Base-by-base conservation (phyloP, 2,329 filamentous ascomycete species). In the Penicillium sp. region DNA sequence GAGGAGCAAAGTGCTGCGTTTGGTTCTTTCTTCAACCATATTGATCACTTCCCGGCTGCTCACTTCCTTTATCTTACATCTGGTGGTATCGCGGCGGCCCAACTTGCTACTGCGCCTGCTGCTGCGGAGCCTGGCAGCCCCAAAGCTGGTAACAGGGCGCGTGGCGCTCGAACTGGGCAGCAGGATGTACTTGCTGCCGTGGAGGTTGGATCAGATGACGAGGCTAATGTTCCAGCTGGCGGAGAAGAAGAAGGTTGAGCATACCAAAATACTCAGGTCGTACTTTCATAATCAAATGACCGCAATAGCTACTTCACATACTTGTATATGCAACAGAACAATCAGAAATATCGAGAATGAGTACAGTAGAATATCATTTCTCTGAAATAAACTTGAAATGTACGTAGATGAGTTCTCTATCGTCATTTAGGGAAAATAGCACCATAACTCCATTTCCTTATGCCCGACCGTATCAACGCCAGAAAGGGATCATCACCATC, bases 1-100 rank as follows among this genome's bases (percentile, higher is more conserved):
- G 93, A 97, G 70, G 88, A 93, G 71, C 82, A 86, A 67, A 86
- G 89, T 56, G 90, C 92, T 66, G 82, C 85, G 13, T 90, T 90
- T 70, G 83, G 87, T 61, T 78, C 81, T 34, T 90, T 89, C 71
- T 89, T 89, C 73, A 83, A 88, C 65, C 87, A 90, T 69, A 80
- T 90, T 51, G 87, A 91, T 65, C 83, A 85, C 65, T 89, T 86
- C 72, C 80, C 80, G 56, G 81, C 80, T 10, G 81, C 84, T 60
- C 83, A 83, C 64, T 90, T 89, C 74, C 73, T 89, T 39, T 91
- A 87, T 79, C 75, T 88, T 41, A 88, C 86, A 0, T 84, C 86
- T 0, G 81, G 80, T 8, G 87, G 86, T 3, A 75, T 89, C 38
- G 72, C 80, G 33, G 83, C 80, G 6, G 81, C 83, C 0, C 77